Evolutionary conservation across 148 eudicot species (phyloP), one percentile per base, ranked within the genome.

Genomic region (Nepenthes mirabilis): DNA sequence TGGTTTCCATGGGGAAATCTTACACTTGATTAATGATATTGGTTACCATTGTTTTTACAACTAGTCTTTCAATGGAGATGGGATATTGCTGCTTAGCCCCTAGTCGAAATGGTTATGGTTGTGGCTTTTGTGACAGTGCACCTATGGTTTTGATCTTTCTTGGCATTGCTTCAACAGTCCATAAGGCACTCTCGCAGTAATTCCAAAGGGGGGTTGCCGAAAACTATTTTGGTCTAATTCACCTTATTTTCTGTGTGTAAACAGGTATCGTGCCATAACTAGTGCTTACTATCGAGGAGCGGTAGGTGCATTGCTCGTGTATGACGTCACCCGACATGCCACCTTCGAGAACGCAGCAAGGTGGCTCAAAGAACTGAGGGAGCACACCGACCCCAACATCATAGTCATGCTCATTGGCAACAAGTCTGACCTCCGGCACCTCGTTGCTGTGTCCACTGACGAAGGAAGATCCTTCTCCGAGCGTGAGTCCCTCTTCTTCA

Each of bases 231-330:
- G 45, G 23, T 23, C 23, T 23, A 23, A 23, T 23, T 23, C 23
- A 23, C 23, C 23, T 23, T 23, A 23, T 23, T 23, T 23, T 23
- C 23, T 23, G 45, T 40, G 45, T 40, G 45, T 40, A 23, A 55
- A 7, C 33, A 86, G 97, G 74, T 90, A 90, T 64, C 84, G 97
- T 34, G 97, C 97, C 72, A 86, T 90, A 62, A 86, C 94, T 11
- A 90, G 97, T 72, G 97, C 97, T 51, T 90, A 90, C 76, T 90
- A 90, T 55, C 74, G 97, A 65, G 97, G 97, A 71, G 94, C 97
- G 8, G 88, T 90, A 47, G 97, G 94, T 58, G 97, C 97, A 45
- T 56, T 90, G 50, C 94, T 90, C 0, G 90, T 90, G 9, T 86
- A 86, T 14, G 97, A 90, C 60, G 97, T 86, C n/a, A 86, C 97